Evolutionary conservation across 768 basidiomycete genomes (phyloP), one percentile per base, ranked within the genome.

Genomic region (Leccinum variicolor): DNA sequence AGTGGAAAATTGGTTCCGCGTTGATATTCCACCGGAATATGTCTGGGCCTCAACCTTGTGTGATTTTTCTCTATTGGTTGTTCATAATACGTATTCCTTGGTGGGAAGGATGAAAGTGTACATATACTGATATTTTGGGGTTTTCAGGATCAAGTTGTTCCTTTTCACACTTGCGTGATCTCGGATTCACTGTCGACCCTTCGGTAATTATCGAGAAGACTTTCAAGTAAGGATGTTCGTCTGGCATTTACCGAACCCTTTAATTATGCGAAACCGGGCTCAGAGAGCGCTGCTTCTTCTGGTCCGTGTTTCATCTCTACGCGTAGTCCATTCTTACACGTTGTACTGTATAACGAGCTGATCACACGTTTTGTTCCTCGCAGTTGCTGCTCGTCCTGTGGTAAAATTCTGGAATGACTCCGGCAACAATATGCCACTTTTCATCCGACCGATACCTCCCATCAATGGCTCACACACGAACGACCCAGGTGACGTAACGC

Each of bases 341-440:
- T 43, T 50, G n/a, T 28, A 29, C 14, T 19, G 48, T 23, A 52
- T 43, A 23, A 60, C 60, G 55, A 61, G 45, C 61, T 67, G 29
- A 73, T 54, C 54, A 36, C 50, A 59, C 54, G 54, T 23, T 57
- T 34, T 50, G 23, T 39, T 55, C 29, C 26, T 54, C 61, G 25
- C 66, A 81, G 81, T 84, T 56, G 79, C 83, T 23, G 82, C 80
- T 54, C 79, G 81, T 55, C 84, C 84, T 23, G 79, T 82, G 64
- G 81, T 85, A 56, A 82, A 79, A 66, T 82, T 81, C 41, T 76
- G 78, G 61, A 76, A 79, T n/a, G 69, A 75, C 52, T 66, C 77
- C 54, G 82, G 84, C 51, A 84, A 83, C 71, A 84, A 81, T 71
- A 83, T 84, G 81, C 84, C 84, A 52, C 72, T 86, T 61, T 74